Evolutionary conservation across 169 alveolate genomes (phyloP).

Genomic region (Fabrea salina): DNA sequence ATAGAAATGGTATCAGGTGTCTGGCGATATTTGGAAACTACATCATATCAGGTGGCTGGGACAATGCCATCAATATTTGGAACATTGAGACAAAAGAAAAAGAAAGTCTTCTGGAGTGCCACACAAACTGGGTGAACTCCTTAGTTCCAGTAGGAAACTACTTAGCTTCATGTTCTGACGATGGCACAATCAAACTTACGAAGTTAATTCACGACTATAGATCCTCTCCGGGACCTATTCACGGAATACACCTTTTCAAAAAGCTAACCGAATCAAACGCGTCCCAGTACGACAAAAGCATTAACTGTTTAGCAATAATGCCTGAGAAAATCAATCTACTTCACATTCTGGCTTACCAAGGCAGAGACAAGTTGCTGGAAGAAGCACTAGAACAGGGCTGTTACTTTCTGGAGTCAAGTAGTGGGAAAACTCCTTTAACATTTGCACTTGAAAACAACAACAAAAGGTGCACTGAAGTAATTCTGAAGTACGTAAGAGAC

Average conservation of each 20-base stretch:
- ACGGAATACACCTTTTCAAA: too few species aligned
- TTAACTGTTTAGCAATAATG: background rate
- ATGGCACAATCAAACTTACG: too few species aligned
- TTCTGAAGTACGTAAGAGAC: background rate
- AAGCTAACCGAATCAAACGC: too few species aligned
- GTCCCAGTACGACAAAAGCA: background rate
- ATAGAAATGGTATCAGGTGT: background rate
- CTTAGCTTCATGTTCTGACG: too few species aligned
- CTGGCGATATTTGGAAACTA: background rate
- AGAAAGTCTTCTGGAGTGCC: background rate
- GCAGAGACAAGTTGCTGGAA: background rate
- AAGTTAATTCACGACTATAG: too few species aligned
- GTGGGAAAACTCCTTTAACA: background rate
- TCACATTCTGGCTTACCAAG: background rate
- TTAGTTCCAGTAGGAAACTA: too few species aligned
- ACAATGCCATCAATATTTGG: background rate
- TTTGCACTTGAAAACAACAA: background rate
- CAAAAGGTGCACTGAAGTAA: background rate
- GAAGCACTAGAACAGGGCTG: background rate
- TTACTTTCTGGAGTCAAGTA: background rate
- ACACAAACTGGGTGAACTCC: too few species aligned
- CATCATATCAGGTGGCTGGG: background rate
- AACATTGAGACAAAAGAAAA: background rate
- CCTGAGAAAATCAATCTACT: background rate
- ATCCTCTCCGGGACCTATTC: too few species aligned